Conservation (phyloP, 345 rosid species). For the Pugionium dolabratum region DNA sequence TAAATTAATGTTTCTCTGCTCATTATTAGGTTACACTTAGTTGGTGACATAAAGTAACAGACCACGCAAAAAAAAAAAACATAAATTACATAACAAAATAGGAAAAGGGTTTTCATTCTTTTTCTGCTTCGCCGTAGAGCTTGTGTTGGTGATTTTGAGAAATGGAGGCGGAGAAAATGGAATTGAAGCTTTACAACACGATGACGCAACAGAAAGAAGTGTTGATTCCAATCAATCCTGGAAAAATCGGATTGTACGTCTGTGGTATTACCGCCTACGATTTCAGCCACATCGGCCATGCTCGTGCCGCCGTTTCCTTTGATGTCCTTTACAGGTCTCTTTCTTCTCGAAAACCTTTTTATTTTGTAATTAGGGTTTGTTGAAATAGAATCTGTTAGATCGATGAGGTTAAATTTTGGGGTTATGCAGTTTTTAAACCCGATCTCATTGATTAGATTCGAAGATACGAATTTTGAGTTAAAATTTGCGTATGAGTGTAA, state of each 20-base stretch:
- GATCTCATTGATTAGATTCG: not conserved
- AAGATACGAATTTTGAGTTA: no score
- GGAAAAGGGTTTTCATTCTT: not conserved
- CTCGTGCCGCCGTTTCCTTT: constrained; percentile 76
- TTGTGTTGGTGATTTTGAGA: not conserved
- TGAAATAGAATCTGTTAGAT: not conserved
- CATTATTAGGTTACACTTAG: no score
- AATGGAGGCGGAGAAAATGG: not conserved
- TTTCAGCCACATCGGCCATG: constrained; percentile 76
- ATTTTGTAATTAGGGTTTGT: no score
- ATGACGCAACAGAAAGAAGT: not conserved
- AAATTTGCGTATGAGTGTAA: no score
- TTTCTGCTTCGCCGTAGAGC: not conserved
- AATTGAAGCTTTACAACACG: not conserved
- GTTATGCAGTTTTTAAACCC: no score
- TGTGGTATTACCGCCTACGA: not conserved
- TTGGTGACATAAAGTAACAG: no score
- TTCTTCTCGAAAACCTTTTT: not conserved
- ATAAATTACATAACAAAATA: no score
- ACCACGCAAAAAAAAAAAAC: no score
- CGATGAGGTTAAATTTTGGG: not conserved
- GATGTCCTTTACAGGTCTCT: constrained; percentile 68
- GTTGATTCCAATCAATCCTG: not conserved
- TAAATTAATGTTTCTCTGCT: no score
- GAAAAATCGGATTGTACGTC: not conserved